A percentile compares a stretch with the other conserved stretches of the same genome.
Evolutionary conservation across 495 filamentous ascomycete genomes (phyloP).

Genomic region (Aspergillus coremiiformis): DNA sequence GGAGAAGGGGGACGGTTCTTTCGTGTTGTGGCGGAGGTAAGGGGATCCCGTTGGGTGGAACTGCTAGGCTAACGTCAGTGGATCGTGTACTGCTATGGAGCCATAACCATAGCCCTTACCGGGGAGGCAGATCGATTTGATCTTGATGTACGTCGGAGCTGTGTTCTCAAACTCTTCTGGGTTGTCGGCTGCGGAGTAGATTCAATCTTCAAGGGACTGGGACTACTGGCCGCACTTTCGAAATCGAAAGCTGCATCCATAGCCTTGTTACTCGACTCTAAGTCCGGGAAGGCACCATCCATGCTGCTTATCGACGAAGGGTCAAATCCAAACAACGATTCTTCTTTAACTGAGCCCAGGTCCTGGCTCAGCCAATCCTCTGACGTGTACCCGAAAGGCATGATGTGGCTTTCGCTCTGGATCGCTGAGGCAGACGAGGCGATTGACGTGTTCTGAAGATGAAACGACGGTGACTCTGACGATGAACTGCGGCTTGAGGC

Average conservation of each 20-base stretch:
- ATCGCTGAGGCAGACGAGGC: slow-evolving; percentile 36
- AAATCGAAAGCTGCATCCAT: slow-evolving; percentile 66
- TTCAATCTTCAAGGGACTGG: slow-evolving; percentile 44
- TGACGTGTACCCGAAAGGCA: slow-evolving; percentile 27
- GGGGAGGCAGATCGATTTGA: slow-evolving; percentile 22
- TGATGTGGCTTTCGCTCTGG: slow-evolving; percentile 33
- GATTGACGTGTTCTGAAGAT: slow-evolving; percentile 33
- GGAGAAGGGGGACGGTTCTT: slow-evolving; percentile 45
- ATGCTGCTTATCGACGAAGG: slow-evolving; percentile 26
- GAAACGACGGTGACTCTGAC: slow-evolving; percentile 37
- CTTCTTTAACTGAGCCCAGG: slow-evolving; percentile 32
- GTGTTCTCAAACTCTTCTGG: slow-evolving; percentile 21
- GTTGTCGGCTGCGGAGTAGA: slow-evolving; percentile 18
- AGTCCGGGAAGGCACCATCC: slow-evolving; percentile 30
- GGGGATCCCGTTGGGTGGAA: slow-evolving; percentile 21
- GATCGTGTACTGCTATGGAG: background rate
- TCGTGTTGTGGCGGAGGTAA: slow-evolving; percentile 30
- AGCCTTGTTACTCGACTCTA: slow-evolving; percentile 50
- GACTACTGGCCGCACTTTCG: slow-evolving; percentile 61
- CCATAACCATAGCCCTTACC: slow-evolving; percentile 16
- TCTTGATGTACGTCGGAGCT: slow-evolving; percentile 23
- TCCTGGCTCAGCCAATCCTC: slow-evolving; percentile 41
- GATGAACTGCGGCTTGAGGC: slow-evolving; percentile 40
- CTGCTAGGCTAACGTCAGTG: slow-evolving; percentile 6
- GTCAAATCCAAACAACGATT: slow-evolving; percentile 35